Conservation (phyloP, 768 basidiomycete species). For the Suillus brevipes region DNA sequence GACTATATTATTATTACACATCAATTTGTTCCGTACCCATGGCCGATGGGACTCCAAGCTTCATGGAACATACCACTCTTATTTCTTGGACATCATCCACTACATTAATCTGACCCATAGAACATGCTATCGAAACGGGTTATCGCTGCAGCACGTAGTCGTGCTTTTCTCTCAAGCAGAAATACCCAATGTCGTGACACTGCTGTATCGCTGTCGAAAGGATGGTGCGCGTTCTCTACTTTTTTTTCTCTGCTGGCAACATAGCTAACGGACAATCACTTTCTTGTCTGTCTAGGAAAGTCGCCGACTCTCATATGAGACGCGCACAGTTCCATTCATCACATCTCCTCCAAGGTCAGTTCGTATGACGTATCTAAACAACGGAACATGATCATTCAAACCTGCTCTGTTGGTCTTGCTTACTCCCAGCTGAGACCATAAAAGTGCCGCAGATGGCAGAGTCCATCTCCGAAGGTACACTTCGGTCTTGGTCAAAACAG, state of each 20-base stretch:
- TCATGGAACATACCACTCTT: slow-evolving; percentile 1
- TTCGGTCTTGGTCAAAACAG: slow-evolving; percentile 93
- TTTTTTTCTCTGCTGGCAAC: slow-evolving; percentile 1
- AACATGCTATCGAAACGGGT: slow-evolving; percentile 72
- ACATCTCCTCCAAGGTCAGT: slow-evolving; percentile 65
- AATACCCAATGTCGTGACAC: slow-evolving; percentile 25
- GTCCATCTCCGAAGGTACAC: slow-evolving; percentile 95
- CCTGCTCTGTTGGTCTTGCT: background rate
- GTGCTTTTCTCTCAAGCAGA: slow-evolving; percentile 45
- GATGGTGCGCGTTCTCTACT: slow-evolving; percentile 44
- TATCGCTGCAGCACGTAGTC: slow-evolving; percentile 62
- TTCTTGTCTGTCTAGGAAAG: slow-evolving; percentile 38
- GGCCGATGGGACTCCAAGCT: background rate
- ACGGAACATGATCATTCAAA: slow-evolving; percentile 15
- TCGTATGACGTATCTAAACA: slow-evolving; percentile 18
- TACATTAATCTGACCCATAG: background rate
- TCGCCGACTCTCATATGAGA: slow-evolving; percentile 45
- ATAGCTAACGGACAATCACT: slow-evolving; percentile 12
- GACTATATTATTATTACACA: background rate
- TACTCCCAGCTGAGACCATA: slow-evolving; percentile 71
- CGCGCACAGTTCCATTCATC: slow-evolving; percentile 71
- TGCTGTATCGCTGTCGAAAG: slow-evolving; percentile 40
- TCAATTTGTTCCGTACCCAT: slow-evolving; percentile 5
- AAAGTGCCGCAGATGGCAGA: slow-evolving; percentile 98
- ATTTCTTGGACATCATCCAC: background rate